phyloP scores from a whole-genome alignment of 192 early-diverging fungal species.

The Rhizoclosmatium globosum region DNA sequence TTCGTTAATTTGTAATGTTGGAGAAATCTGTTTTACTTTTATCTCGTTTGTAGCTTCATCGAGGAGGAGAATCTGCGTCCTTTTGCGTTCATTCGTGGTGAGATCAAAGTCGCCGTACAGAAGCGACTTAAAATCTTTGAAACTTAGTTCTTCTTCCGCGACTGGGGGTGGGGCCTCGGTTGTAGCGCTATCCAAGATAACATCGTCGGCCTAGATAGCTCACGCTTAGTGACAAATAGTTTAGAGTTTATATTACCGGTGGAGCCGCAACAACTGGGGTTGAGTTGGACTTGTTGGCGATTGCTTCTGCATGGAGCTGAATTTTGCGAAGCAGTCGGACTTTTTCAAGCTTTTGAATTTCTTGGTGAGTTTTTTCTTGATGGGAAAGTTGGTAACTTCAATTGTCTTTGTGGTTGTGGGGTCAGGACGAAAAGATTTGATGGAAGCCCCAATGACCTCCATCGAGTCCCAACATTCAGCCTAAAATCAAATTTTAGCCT shows the following conservation, averaged over 20 bases:
- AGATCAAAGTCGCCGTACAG: constrained; percentile 60
- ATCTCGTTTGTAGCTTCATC: constrained; percentile 52
- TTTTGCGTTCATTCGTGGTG: constrained; percentile 59
- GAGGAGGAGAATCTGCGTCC: constrained; percentile 59
- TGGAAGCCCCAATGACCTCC: constrained; percentile 55
- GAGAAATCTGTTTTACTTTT: constrained; percentile 43
- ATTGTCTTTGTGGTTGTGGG: constrained; percentile 43
- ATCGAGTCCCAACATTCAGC: constrained; percentile 65
- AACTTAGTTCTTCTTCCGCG: background rate
- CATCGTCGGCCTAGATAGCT: background rate
- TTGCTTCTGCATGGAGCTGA: constrained; percentile 34
- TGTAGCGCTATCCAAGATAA: background rate
- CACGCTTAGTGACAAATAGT: background rate
- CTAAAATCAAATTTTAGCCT: constrained; percentile 28
- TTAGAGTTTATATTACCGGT: background rate
- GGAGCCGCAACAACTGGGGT: background rate
- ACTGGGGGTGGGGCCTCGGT: background rate
- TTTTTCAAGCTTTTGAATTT: constrained; percentile 39
- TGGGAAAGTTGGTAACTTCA: constrained; percentile 59
- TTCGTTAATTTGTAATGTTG: background rate
- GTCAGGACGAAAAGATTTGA: constrained; percentile 57
- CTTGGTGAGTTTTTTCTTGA: constrained; percentile 42
- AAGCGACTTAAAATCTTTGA: constrained; percentile 36
- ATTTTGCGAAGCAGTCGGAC: constrained; percentile 49
- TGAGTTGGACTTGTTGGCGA: background rate